Evolutionary conservation across 768 basidiomycete species (phyloP).

Genomic region (Boletus reticuloceps): DNA sequence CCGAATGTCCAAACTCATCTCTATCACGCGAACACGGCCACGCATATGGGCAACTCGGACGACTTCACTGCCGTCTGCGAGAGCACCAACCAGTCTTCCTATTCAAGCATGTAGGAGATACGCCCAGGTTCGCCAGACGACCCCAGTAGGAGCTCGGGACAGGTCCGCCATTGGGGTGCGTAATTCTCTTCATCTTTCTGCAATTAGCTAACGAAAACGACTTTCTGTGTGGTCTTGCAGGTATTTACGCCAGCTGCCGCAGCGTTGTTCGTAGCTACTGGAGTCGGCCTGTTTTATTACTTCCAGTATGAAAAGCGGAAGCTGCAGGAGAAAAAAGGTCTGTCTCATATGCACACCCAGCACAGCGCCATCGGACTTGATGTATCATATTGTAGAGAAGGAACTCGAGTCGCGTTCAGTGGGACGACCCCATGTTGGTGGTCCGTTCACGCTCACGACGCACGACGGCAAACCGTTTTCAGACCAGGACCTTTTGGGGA

Average conservation of each 20-base stretch:
- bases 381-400: conserved; percentile 48
- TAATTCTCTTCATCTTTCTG: background rate
- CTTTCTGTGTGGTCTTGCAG: conserved; percentile 39
- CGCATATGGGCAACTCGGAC: conserved; percentile 6
- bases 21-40: conserved; percentile 16
- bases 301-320: conserved; percentile 85
- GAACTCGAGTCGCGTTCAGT: conserved; percentile 70
- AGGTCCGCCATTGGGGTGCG: conserved; percentile 35
- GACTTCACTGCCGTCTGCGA: background rate
- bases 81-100: background rate
- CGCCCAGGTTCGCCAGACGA: conserved; percentile 17
- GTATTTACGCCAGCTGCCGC: conserved; percentile 91
- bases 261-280: conserved; percentile 78
- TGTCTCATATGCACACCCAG: conserved; percentile 19
- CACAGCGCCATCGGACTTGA: background rate
- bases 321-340: conserved; percentile 74
- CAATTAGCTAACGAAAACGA: background rate
- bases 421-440: conserved; percentile 88
- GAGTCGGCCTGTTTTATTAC: conserved; percentile 80
- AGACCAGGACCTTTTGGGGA: conserved; percentile 79
- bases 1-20: conserved; percentile 21
- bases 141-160: conserved; percentile 30
- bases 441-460: conserved; percentile 77
- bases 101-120: conserved; percentile 13
- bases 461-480: conserved; percentile 72